These are phyloP conservation scores for Lactuca saligna DNA, from an alignment of 129 eudicot species.

Conservation along the genomic window DNA sequence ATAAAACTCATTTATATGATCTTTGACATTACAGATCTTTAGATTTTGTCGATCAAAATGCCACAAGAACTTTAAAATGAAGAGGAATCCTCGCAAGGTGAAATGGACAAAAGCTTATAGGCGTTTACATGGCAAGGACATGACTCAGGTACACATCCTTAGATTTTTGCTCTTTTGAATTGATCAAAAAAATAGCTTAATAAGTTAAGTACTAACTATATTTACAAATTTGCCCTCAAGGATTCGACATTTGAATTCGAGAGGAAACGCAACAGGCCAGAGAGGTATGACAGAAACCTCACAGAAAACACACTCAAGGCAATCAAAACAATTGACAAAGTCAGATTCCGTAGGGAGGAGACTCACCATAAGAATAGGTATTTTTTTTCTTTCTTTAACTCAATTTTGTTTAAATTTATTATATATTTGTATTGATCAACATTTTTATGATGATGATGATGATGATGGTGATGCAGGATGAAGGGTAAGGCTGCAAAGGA, in stretches of 20 bases:
- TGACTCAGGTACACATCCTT: slow-evolving; percentile 74
- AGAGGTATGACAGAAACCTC: slow-evolving; percentile 88
- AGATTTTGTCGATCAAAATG: slow-evolving; percentile 94
- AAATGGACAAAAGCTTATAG: slow-evolving; percentile 97
- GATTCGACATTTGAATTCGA: slow-evolving; percentile 95
- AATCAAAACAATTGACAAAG: slow-evolving; percentile 63
- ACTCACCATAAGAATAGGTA: slow-evolving; percentile 56
- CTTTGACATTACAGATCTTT: slow-evolving; percentile 54
- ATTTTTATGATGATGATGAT: not conserved
- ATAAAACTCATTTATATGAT: not conserved
- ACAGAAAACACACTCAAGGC: slow-evolving; percentile 73
- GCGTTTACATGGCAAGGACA: slow-evolving; percentile 88
- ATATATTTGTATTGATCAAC: not conserved
- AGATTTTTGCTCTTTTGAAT: not conserved
- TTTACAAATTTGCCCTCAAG: slow-evolving; percentile 27
- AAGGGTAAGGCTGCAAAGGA: slow-evolving; percentile 45
- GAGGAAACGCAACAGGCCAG: slow-evolving; percentile 96
- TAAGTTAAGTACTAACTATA: not conserved
- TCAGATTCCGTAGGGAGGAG: slow-evolving; percentile 50
- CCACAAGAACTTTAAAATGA: slow-evolving; percentile 97
- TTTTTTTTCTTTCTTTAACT: not conserved
- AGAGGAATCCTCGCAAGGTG: slow-evolving; percentile 96
- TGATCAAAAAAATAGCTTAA: not conserved
- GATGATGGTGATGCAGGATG: slow-evolving; percentile 37
- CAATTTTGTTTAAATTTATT: not conserved